phyloP scores from a whole-genome alignment of 2,329 filamentous ascomycete genomes.

The Metarhizium anisopliae region DNA sequence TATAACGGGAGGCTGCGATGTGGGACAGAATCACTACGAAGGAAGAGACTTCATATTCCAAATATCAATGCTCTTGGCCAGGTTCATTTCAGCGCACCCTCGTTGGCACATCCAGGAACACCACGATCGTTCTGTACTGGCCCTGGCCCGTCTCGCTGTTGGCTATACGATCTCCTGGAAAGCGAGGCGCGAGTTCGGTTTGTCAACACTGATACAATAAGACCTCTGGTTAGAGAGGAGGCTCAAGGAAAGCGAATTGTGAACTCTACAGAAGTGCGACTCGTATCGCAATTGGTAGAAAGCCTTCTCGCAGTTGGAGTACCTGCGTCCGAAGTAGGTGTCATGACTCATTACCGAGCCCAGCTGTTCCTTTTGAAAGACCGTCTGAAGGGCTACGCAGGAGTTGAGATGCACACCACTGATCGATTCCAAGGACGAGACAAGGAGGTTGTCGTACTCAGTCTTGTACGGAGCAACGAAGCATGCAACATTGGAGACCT shows the following conservation, averaged over 20 bases:
- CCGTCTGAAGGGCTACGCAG: slow-evolving; percentile 48
- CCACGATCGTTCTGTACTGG: slow-evolving; percentile 48
- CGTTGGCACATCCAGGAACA: slow-evolving; percentile 30
- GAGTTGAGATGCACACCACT: slow-evolving; percentile 90
- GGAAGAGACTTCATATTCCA: slow-evolving; percentile 58
- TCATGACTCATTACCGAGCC: slow-evolving; percentile 94
- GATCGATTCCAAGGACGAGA: slow-evolving; percentile 96
- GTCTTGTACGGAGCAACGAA: slow-evolving; percentile 81
- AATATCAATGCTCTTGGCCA: slow-evolving; percentile 51
- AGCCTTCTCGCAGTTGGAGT: slow-evolving; percentile 69
- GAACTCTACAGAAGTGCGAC: slow-evolving; percentile 71
- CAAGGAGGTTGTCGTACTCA: slow-evolving; percentile 85
- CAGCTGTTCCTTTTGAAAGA: slow-evolving; percentile 80
- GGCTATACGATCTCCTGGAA: slow-evolving; percentile 63
- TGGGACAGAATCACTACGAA: slow-evolving; percentile 68
- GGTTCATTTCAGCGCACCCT: slow-evolving; percentile 47
- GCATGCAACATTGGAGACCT: slow-evolving; percentile 78
- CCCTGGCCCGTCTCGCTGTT: slow-evolving; percentile 49
- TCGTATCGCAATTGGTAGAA: slow-evolving; percentile 74
- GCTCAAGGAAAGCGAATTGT: slow-evolving; percentile 78
- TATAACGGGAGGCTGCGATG: slow-evolving; percentile 88
- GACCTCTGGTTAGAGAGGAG: slow-evolving; percentile 57
- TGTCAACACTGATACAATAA: slow-evolving; percentile 76
- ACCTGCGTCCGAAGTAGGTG: slow-evolving; percentile 67
- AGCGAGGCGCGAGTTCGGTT: slow-evolving; percentile 71